Conservation (phyloP, 495 filamentous ascomycete species). For the Talaromyces proteolyticus region DNA sequence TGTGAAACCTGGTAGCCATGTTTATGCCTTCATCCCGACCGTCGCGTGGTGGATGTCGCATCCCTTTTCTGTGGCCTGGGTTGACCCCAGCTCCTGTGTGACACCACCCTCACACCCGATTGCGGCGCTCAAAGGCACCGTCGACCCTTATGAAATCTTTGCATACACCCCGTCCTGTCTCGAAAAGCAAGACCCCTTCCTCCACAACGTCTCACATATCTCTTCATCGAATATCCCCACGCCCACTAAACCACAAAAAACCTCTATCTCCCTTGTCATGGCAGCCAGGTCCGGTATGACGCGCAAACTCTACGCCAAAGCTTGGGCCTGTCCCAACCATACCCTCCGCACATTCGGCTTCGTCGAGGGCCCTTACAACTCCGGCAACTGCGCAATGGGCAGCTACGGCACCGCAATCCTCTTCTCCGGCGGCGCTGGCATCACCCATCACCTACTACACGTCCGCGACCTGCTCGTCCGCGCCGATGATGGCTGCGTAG, state of each 20-base stretch:
- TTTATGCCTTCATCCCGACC: conserved; percentile 75
- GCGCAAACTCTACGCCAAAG: conserved; percentile 64
- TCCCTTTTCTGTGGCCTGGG: conserved; percentile 55
- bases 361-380: conserved; percentile 81
- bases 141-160: not conserved
- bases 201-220: conserved; percentile 16
- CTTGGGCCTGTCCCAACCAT: conserved; percentile 50
- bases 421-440: conserved; percentile 82
- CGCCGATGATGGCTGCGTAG: conserved; percentile 61
- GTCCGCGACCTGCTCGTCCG: conserved; percentile 69
- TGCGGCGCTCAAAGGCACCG: not conserved
- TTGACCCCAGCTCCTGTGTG: conserved; percentile 26
- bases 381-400: conserved; percentile 52
- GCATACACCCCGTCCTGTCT: conserved; percentile 18
- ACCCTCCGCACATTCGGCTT: conserved; percentile 55
- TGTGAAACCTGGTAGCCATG: conserved; percentile 71
- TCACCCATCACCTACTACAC: conserved; percentile 80
- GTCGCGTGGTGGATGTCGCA: conserved; percentile 66
- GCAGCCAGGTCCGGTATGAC: conserved; percentile 79
- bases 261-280: conserved; percentile 72
- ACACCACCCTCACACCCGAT: conserved; percentile 12
- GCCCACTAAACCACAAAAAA: conserved; percentile 22
- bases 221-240: conserved; percentile 4
- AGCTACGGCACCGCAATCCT: conserved; percentile 85
- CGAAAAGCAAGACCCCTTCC: conserved; percentile 33